These are phyloP conservation scores for Nakazawaea populi DNA, from an alignment of 805 yeast species.

Conservation along the genomic window DNA sequence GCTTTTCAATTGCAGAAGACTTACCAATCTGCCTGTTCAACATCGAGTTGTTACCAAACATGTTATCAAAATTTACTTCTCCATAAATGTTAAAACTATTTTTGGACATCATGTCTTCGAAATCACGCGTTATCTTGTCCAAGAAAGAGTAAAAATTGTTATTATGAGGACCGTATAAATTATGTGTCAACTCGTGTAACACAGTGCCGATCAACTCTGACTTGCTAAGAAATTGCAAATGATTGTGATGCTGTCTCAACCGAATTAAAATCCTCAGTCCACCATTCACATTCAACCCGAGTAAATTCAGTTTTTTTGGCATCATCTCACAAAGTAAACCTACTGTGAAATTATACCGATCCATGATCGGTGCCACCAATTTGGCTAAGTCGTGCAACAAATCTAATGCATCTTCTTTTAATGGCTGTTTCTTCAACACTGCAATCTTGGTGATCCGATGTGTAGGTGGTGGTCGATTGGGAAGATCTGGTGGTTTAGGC, in stretches of 20 bases:
- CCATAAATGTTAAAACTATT: conserved; percentile 39
- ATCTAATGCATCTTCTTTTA: conserved; percentile 45
- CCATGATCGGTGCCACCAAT: conserved; percentile 74
- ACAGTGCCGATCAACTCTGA: conserved; percentile 71
- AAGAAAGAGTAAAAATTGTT: conserved; percentile 56
- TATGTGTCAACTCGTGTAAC: conserved; percentile 86
- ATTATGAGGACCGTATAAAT: conserved; percentile 76
- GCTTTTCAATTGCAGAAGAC: conserved; percentile 25
- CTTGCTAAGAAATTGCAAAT: conserved; percentile 50
- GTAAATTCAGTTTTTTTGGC: conserved; percentile 57
- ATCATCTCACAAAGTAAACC: conserved; percentile 71
- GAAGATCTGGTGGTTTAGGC: conserved; percentile 10
- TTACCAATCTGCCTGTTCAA: conserved; percentile 12
- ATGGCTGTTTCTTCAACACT: conserved; percentile 38
- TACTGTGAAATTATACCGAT: conserved; percentile 58
- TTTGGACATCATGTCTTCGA: conserved; percentile 33
- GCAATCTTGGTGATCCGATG: conserved; percentile 28
- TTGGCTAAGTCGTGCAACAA: conserved; percentile 64
- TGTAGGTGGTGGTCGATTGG: conserved; percentile 25
- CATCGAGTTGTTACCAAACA: conserved; percentile 31
- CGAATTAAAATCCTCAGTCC: conserved; percentile 73
- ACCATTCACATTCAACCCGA: conserved; percentile 78
- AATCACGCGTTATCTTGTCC: conserved; percentile 54
- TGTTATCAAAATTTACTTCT: conserved; percentile 42
- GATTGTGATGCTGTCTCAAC: conserved; percentile 54